Percentiles rank a stretch among this genome's conserved stretches.
These are phyloP conservation scores for Monilinia fructigena DNA, from an alignment of 2,329 filamentous ascomycete genomes.

Conservation along the genomic window DNA sequence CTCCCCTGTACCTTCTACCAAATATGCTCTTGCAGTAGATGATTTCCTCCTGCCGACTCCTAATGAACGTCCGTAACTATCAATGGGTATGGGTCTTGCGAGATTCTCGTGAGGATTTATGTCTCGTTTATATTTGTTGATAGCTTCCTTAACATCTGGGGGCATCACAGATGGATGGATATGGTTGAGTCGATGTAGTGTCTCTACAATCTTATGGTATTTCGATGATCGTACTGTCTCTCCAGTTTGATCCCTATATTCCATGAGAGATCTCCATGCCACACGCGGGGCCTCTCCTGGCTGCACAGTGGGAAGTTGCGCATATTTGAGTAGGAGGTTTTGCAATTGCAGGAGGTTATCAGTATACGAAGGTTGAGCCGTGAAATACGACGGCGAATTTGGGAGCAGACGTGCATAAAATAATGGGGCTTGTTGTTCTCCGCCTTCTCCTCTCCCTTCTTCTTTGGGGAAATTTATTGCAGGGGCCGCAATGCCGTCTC, in stretches of 20 bases:
- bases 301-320: conserved; percentile 67
- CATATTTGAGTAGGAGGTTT: conserved; percentile 68
- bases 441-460: conserved; percentile 27
- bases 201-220: conserved; percentile 72
- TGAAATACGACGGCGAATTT: conserved; percentile 91
- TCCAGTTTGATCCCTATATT: conserved; percentile 70
- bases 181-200: conserved; percentile 77
- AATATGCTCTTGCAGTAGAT: conserved; percentile 77
- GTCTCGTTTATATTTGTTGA: conserved; percentile 71
- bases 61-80: conserved; percentile 73
- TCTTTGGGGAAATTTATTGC: conserved; percentile 44
- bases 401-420: conserved; percentile 73
- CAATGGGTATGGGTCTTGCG: conserved; percentile 63
- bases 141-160: conserved; percentile 60
- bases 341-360: conserved; percentile 77
- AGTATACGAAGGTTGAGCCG: conserved; percentile 78
- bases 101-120: conserved; percentile 68
- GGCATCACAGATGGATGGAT: conserved; percentile 81
- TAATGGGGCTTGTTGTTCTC: conserved; percentile 32
- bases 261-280: conserved; percentile 75
- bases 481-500: conserved; percentile 45
- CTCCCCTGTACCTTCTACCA: conserved; percentile 92
- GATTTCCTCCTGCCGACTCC: conserved; percentile 86
- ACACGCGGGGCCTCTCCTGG: conserved; percentile 67
- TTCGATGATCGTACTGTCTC: conserved; percentile 74